These are phyloP conservation scores for Schizochytrium sp. DNA, from an alignment of 108 stramenopile species.

Conservation along the genomic window DNA sequence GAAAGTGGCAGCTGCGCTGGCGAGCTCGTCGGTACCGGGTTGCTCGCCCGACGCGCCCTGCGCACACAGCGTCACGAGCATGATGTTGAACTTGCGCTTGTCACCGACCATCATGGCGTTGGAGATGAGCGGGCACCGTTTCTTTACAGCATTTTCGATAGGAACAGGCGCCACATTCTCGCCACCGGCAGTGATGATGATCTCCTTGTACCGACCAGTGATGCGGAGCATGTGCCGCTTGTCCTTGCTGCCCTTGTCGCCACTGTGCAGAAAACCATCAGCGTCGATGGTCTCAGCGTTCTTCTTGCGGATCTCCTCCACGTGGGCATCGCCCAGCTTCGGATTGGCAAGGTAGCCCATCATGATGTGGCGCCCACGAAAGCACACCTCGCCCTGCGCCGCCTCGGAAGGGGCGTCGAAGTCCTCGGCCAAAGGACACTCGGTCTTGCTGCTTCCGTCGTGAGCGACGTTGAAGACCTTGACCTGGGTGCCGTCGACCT, in stretches of 20 bases:
- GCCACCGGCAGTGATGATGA: conserved; percentile 50
- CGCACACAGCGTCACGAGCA: conserved; percentile 33
- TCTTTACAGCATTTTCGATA: conserved; percentile 48
- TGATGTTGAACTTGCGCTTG: conserved; percentile 44
- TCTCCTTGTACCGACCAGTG: conserved; percentile 35
- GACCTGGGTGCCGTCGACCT: neutral
- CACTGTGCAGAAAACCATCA: conserved; percentile 59
- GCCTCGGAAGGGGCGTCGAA: neutral
- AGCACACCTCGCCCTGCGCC: conserved; percentile 47
- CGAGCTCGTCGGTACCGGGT: neutral
- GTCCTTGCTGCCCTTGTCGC: conserved; percentile 40
- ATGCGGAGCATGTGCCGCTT: conserved; percentile 13
- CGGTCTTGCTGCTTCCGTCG: neutral
- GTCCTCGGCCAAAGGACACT: neutral
- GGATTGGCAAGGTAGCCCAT: conserved; percentile 59
- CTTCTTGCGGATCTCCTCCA: conserved; percentile 44
- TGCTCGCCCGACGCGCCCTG: conserved; percentile 25
- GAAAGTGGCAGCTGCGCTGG: neutral
- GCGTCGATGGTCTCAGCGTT: conserved; percentile 51
- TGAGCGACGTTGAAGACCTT: neutral
- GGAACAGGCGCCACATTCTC: conserved; percentile 50
- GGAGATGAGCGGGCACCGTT: conserved; percentile 28
- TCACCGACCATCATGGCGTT: conserved; percentile 53
- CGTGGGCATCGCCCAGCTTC: neutral
- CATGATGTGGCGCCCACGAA: conserved; percentile 61